phyloP scores from a whole-genome alignment of 2,329 filamentous ascomycete genomes.

The Phyllachora maydis region DNA sequence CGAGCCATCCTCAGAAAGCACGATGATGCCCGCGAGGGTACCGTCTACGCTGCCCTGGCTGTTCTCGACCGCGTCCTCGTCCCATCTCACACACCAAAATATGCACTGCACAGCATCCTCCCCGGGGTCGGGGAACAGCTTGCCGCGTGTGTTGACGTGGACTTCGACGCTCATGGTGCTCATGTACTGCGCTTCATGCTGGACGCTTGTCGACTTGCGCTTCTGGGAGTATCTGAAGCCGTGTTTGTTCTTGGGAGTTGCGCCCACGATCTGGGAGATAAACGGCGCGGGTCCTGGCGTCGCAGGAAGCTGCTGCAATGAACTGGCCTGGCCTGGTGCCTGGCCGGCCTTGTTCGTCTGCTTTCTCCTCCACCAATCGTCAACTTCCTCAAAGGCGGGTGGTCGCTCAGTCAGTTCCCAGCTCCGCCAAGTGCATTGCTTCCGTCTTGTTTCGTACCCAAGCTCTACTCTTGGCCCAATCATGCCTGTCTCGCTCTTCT shows the following conservation, averaged over 20 bases:
- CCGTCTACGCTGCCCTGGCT: slow-evolving; percentile 22
- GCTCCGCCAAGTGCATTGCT: slow-evolving; percentile 37
- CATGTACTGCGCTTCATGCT: slow-evolving; percentile 85
- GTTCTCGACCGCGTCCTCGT: slow-evolving; percentile 35
- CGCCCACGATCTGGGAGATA: slow-evolving; percentile 72
- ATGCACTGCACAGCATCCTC: slow-evolving; percentile 75
- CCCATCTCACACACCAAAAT: slow-evolving; percentile 76
- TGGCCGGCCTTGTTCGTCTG: slow-evolving; percentile 13
- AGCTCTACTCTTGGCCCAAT: too few species aligned
- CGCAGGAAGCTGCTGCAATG: slow-evolving; percentile 1
- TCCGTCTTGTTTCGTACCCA: slow-evolving; percentile 20
- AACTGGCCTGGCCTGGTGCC: too few species aligned
- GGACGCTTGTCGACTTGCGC: slow-evolving; percentile 50
- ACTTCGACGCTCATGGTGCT: slow-evolving; percentile 88
- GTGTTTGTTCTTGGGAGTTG: slow-evolving; percentile 64
- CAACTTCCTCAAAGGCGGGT: slow-evolving; percentile 49
- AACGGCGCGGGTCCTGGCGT: slow-evolving; percentile 9
- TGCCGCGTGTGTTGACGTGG: slow-evolving; percentile 71
- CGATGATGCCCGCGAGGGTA: slow-evolving; percentile 49
- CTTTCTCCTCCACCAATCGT: slow-evolving; percentile 38
- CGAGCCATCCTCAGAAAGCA: slow-evolving; percentile 40
- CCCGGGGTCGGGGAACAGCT: slow-evolving; percentile 70
- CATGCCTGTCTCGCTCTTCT: slow-evolving; percentile 21
- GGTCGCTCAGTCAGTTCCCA: slow-evolving; percentile 64
- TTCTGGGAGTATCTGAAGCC: slow-evolving; percentile 77